phyloP scores from a whole-genome alignment of 345 rosid species.

The Citrus unshiu region DNA sequence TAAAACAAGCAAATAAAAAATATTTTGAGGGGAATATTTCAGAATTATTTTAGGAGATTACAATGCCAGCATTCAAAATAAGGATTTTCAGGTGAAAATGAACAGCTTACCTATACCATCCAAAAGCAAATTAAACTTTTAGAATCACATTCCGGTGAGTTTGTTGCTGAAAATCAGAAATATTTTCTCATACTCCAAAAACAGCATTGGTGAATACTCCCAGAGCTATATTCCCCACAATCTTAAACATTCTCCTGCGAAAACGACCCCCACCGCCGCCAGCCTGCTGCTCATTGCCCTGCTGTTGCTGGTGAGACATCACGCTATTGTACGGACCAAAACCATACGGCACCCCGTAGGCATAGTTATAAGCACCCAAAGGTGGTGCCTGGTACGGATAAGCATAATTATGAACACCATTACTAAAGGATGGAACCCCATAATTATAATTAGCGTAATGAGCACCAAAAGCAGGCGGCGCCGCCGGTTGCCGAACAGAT shows the following conservation, averaged over 20 bases:
- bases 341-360: not conserved
- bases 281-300: not conserved
- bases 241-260: not conserved
- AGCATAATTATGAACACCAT: not conserved
- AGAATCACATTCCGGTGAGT: not conserved
- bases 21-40: not conserved
- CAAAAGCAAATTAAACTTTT: not conserved
- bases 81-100: not conserved
- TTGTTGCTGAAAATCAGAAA: not conserved
- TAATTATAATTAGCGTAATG: not conserved
- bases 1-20: not conserved
- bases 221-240: constrained; percentile 22
- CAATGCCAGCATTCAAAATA: not conserved
- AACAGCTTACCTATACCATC: not conserved
- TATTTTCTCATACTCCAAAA: constrained; percentile 13
- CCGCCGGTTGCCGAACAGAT: not conserved
- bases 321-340: not conserved
- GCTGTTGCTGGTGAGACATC: not conserved
- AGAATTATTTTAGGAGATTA: not conserved
- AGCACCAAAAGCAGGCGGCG: not conserved
- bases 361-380: not conserved
- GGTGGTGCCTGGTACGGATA: not conserved
- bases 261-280: not conserved
- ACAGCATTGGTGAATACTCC: constrained; percentile 14
- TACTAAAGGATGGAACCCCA: not conserved